Percentiles rank a stretch among this genome's conserved stretches.
Conservation (phyloP, 129 eudicot genomes). For the Glebionis coronaria region DNA sequence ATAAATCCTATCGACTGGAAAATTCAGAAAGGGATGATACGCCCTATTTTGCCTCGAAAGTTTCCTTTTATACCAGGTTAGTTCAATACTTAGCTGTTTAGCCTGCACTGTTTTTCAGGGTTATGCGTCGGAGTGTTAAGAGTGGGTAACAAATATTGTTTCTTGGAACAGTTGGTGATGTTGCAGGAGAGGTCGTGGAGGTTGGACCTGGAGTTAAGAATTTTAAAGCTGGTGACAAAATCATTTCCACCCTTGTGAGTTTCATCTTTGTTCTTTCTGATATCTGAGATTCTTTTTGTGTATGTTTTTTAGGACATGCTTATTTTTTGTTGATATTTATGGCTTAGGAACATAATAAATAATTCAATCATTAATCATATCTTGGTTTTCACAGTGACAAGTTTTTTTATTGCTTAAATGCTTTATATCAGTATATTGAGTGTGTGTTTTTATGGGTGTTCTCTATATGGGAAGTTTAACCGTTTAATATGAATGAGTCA, state of each 20-base stretch:
- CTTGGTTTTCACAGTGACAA: neutral
- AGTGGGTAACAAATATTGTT: neutral
- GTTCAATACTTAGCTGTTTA: slow-evolving; percentile 1
- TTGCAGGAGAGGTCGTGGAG: slow-evolving; percentile 43
- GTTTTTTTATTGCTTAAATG: no score
- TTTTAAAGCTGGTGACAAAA: slow-evolving; percentile 48
- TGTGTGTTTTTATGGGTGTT: no score
- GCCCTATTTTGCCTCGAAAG: slow-evolving; percentile 50
- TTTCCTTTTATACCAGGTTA: slow-evolving; percentile 56
- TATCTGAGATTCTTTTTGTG: neutral
- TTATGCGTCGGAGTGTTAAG: no score
- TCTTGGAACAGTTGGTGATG: slow-evolving; percentile 42
- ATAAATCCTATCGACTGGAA: slow-evolving; percentile 66
- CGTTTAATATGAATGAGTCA: no score
- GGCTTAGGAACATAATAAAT: neutral
- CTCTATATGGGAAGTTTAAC: no score
- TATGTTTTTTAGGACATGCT: neutral
- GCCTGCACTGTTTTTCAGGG: no score
- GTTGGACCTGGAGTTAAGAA: slow-evolving; percentile 41
- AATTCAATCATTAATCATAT: neutral
- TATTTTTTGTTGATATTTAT: neutral
- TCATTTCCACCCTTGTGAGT: slow-evolving; percentile 34
- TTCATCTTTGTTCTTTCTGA: slow-evolving; percentile 14
- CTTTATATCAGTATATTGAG: no score
- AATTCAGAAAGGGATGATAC: slow-evolving; percentile 51